Base-by-base conservation (phyloP, 208 protist genomes). In the Wallacemonas sp. region DNA sequence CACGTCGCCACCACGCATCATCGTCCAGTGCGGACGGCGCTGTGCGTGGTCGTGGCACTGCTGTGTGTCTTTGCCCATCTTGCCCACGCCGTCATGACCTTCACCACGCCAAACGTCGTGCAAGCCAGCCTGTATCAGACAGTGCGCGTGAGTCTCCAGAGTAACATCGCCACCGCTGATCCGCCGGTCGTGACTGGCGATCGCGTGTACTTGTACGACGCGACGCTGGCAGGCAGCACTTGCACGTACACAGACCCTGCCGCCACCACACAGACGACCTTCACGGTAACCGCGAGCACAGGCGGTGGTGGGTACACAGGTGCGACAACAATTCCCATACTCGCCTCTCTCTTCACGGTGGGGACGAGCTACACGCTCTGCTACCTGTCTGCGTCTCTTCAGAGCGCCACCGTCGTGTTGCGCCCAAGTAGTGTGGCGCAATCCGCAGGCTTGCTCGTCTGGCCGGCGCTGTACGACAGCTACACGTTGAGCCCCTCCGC, bases 71-170 rank as follows among this genome's bases (percentile, higher is more conserved):
- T n/a, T n/a, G 53, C 34, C 11, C 11, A 46, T 19, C 42, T 64
- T 0, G 87, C 61, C 9, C 68, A 77, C 19, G 81, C 77, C 3
- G 64, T 66, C 19, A 78, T 96, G 62, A 80, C 65, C 19, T 96
- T 95, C 56, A 61, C 62, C 42, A 73, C 79, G 1, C 64, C 79
- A 19, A 93, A 92, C 65, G 80, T 87, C n/a, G 60, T 68, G 36
- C 68, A 93, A 44, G 70, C 90, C 2, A 93, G 88, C 3, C 47
- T 96, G n/a, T 93, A 93, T 66, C 88, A 94, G 63, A 84, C 82
- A 0, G 68, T 88, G 9, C 70, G 82, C 42, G 1, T 96, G 2
- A 69, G 46, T 21, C 75, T 96, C 45, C 54, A 60, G 33, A 89
- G 86, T 24, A 92, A 88, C 67, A 65, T 74, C n/a, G 59, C 87